A percentile compares a stretch with the other conserved stretches of the same genome.
Evolutionary conservation across 176 grass and related monocot genomes (phyloP).

Genomic region (Leersia perrieri): DNA sequence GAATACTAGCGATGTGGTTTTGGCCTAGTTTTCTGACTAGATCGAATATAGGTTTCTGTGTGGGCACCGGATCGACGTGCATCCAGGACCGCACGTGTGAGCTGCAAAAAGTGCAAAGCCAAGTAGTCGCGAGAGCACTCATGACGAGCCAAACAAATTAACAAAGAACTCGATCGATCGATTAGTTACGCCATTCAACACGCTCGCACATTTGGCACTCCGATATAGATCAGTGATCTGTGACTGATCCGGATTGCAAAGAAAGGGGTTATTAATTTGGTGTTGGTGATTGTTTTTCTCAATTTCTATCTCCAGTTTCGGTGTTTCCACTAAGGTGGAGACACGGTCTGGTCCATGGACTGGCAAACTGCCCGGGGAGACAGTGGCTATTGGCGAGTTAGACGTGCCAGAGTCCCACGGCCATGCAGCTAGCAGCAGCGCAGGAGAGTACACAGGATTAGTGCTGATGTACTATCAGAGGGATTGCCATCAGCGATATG

Average conservation of each 20-base stretch:
- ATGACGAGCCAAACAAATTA: background rate
- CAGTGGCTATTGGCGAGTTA: conserved; percentile 8
- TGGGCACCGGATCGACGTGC: background rate
- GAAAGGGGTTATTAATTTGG: background rate
- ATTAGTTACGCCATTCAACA: too few relatives aligned
- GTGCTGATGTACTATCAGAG: background rate
- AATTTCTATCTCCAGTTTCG: background rate
- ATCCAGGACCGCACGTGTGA: background rate
- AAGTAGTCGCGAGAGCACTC: background rate
- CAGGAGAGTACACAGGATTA: background rate
- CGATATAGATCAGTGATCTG: too few relatives aligned
- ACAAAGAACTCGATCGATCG: too few relatives aligned
- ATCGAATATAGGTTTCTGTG: background rate
- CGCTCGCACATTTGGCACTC: too few relatives aligned
- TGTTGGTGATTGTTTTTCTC: background rate
- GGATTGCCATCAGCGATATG: background rate
- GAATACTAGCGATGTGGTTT: too few relatives aligned
- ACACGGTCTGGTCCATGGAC: background rate
- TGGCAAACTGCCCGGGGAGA: background rate
- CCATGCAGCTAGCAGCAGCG: background rate
- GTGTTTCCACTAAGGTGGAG: background rate
- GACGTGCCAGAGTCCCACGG: background rate
- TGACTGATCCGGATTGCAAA: background rate
- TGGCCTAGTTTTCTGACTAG: too few relatives aligned
- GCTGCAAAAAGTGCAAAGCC: background rate